Evolutionary conservation across 768 basidiomycete species (phyloP), one percentile per base, ranked within the genome.

Genomic region (Suillus decipiens): DNA sequence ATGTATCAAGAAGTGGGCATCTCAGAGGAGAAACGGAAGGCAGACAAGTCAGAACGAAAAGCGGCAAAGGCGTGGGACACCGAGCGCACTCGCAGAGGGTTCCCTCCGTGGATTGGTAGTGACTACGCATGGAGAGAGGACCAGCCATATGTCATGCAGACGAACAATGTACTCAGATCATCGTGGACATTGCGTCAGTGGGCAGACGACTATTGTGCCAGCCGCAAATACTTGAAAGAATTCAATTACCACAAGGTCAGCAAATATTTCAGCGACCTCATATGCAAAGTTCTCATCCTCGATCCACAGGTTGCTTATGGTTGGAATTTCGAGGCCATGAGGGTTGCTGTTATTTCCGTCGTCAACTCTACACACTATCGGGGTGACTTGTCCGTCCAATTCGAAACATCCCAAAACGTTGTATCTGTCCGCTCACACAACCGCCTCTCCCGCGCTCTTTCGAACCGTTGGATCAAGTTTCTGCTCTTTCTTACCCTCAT

Each of bases 161-260:
- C 54, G 28, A 41, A 58, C 15, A 70, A 67, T 36, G 67, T 72
- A 8, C 72, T 88, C 50, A 80, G 76, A 61, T 88, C 87, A 2
- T 86, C 86, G 17, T 84, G 83, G 75, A 82, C 87, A 0, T 71
- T 93, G 48, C 79, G 89, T 37, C 81, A 89, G 63, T 95, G 93
- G 93, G 91, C 91, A 9, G 90, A 93, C 67, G 87, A 89, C 61
- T 94, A 92, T 68, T 93, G 91, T 63, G 80, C 82, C 31, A 89
- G 88, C 68, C 78, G 73, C 9, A 93, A 89, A 68, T 73, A 81
- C 17, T 77, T 94, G 65, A 94, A 93, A 72, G 92, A 93, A 74
- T 92, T 95, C 70, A 80, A 83, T 7, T 90, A 92, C 65, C 77
- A 81, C 28, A 92, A 92, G 79, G 88, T 88, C 63, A 17, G 72